phyloP scores from a whole-genome alignment of 2,329 filamentous ascomycete genomes.

The Fusarium sacchari region DNA sequence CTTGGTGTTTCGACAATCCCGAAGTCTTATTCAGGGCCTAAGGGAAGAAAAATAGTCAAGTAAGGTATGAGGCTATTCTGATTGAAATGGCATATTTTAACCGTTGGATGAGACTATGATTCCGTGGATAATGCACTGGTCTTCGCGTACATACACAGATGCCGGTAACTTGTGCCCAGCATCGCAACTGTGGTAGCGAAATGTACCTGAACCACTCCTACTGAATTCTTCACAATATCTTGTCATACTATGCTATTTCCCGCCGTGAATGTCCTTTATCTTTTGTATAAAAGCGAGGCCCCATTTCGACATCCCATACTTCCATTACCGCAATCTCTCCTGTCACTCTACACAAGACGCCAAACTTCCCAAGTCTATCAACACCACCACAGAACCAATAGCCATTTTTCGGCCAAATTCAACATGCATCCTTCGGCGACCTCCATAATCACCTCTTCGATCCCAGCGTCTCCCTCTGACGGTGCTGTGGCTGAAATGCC shows the following conservation, averaged over 20 bases:
- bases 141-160: neutral
- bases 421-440: neutral
- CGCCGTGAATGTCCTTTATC: neutral
- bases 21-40: neutral
- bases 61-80: rapidly evolving
- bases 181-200: neutral
- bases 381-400: neutral
- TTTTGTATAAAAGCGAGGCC: neutral
- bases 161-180: neutral
- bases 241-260: rapidly evolving
- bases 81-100: rapidly evolving
- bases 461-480: rapidly evolving
- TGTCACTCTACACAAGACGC: too few species aligned
- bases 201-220: neutral
- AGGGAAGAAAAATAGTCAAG: too few species aligned
- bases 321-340: neutral
- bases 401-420: neutral
- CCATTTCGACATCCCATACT: too few species aligned
- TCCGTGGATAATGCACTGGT: neutral
- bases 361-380: neutral
- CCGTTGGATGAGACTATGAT: too few species aligned
- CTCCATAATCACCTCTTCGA: too few species aligned
- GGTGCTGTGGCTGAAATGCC: neutral
- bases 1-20: neutral
- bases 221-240: neutral